Conservation (phyloP, 2,329 filamentous ascomycete species). For the Fusarium praegraminearum region DNA sequence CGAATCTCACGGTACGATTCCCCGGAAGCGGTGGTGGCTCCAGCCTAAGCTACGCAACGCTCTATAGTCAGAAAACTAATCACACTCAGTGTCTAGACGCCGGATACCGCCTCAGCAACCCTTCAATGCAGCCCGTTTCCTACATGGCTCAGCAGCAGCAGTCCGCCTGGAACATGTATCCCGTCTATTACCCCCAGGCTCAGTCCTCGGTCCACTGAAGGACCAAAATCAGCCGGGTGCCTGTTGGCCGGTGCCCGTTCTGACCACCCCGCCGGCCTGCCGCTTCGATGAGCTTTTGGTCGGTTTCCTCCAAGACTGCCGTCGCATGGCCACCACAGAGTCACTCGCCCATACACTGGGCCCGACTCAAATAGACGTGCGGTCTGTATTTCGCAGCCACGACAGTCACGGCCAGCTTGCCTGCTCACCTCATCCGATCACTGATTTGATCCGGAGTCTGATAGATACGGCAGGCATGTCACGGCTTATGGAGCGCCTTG, state of each 20-base stretch:
- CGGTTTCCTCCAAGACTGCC: conserved; percentile 54
- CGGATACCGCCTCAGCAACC: conserved; percentile 51
- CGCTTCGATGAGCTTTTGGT: conserved; percentile 53
- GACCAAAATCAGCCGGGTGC: conserved; percentile 40
- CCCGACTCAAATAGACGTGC: conserved; percentile 51
- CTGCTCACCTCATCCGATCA: conserved; percentile 48
- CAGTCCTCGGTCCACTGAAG: conserved; percentile 52
- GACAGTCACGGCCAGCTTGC: conserved; percentile 37
- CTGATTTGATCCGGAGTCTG: conserved; percentile 49
- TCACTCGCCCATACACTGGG: conserved; percentile 50
- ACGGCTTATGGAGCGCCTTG: conserved; percentile 50
- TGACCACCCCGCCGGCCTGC: conserved; percentile 48
- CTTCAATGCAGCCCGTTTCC: conserved; percentile 37
- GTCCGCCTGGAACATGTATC: conserved; percentile 52
- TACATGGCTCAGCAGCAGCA: conserved; percentile 50
- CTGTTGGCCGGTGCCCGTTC: conserved; percentile 52
- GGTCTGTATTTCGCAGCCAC: conserved; percentile 50
- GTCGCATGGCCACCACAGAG: conserved; percentile 48
- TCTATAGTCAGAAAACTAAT: conserved; percentile 45
- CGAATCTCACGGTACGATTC: conserved; percentile 49
- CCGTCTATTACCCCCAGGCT: conserved; percentile 51
- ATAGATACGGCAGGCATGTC: conserved; percentile 48
- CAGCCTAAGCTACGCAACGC: neutral
- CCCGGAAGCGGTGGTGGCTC: conserved; percentile 3
- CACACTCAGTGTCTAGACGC: conserved; percentile 48